These are phyloP conservation scores for Kurtzmaniella cleridarum DNA, from an alignment of 805 yeast genomes.

Conservation along the genomic window DNA sequence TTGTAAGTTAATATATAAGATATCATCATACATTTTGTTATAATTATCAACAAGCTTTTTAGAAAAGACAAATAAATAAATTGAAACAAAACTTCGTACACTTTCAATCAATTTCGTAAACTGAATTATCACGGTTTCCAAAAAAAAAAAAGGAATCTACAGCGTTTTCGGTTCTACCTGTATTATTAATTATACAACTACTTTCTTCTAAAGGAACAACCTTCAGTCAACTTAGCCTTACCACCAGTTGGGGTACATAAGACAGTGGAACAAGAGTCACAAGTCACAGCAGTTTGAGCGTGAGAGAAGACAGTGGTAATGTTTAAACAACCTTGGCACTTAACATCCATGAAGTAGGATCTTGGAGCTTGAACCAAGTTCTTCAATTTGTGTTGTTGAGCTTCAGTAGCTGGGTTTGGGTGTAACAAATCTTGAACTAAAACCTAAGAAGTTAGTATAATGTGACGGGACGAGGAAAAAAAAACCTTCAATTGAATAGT, in stretches of 20 bases:
- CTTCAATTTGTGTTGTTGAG: slow-evolving; percentile 95
- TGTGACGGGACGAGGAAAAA: too few relatives aligned
- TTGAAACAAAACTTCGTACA: too few relatives aligned
- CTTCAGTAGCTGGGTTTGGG: slow-evolving; percentile 97
- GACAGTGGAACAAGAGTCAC: slow-evolving; percentile 98
- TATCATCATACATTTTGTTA: too few relatives aligned
- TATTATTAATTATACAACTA: slow-evolving; percentile 34
- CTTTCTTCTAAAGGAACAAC: slow-evolving; percentile 99
- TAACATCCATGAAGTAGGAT: slow-evolving; percentile 99
- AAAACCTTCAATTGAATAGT: too few relatives aligned
- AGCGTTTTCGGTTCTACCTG: neutral
- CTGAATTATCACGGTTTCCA: too few relatives aligned
- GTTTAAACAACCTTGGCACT: slow-evolving; percentile 98
- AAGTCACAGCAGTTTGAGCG: slow-evolving; percentile 99
- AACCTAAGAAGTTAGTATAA: slow-evolving; percentile 54
- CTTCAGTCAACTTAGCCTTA: slow-evolving; percentile 98
- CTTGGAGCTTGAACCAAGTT: slow-evolving; percentile 96
- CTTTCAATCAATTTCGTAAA: too few relatives aligned
- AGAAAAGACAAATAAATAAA: too few relatives aligned
- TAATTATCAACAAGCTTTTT: too few relatives aligned
- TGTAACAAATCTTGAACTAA: slow-evolving; percentile 97
- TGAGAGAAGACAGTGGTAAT: slow-evolving; percentile 99
- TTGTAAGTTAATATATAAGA: too few relatives aligned
- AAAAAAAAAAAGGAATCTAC: too few relatives aligned
- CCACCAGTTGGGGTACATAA: slow-evolving; percentile 99